Base-by-base conservation (phyloP, 176 grass and related monocot species). In the Zizania latifolia region DNA sequence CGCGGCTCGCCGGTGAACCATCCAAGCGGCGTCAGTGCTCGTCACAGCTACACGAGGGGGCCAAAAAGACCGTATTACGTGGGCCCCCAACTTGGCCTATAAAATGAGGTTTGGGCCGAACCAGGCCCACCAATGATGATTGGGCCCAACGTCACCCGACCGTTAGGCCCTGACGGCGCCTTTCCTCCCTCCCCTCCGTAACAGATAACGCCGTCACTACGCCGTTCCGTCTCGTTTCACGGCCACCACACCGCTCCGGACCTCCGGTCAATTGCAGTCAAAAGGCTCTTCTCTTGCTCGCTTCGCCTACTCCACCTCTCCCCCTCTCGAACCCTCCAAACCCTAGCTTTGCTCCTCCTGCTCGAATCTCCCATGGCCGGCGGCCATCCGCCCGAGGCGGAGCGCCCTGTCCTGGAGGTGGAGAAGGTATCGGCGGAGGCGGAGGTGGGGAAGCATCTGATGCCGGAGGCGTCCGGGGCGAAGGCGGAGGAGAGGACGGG, bases 261-360 rank as follows among this genome's bases (percentile, higher is more conserved):
- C 65, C n/a, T n/a, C 44, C 41, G 79, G 86, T 92, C 86, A 92
- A 81, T 89, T 57, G 29, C 70, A 86, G 83, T 93, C 87, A 84
- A 90, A 89, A 86, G 73, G 48, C 8, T 22, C n/a, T 58, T 17
- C 56, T 24, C 24, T 29, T 35, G 22, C 11, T 46, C 62, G 7
- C 74, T 19, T 74, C 66, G 61, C 46, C 75, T 45, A 26, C 67
- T 48, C 48, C n/a, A n/a, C n/a, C n/a, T n/a, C n/a, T n/a, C n/a
- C n/a, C n/a, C 23, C 55, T 81, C 75, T 60, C 65, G 36, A 38
- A 62, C 59, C 40, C 34, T 79, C 66, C 75, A 87, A 93, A 93
- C 88, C 82, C 79, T 91, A 83, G 56, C 58, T 19, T 77, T 41
- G 19, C 12, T 13, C 70, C 32, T 46, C 21, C 53, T 33, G 21